Conservation (phyloP, 352 stramenopile genomes). For the Pythium inflatum region DNA sequence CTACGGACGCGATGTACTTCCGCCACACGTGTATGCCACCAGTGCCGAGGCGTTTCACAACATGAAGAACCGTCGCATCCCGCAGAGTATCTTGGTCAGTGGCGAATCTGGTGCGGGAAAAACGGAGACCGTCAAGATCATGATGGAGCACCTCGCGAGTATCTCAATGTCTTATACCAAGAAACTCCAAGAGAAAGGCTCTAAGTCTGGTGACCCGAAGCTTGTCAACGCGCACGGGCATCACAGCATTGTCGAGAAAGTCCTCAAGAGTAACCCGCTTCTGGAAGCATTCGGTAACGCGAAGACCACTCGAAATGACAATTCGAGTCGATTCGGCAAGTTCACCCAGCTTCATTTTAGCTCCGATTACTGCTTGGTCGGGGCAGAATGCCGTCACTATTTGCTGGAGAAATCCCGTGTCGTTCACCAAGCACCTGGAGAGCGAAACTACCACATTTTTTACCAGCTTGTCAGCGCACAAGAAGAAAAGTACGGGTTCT, state of each 20-base stretch:
- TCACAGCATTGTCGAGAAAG: conserved; percentile 81
- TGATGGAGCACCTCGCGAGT: conserved; percentile 95
- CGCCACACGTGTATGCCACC: conserved; percentile 91
- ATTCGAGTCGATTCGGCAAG: conserved; percentile 96
- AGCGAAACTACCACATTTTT: conserved; percentile 99
- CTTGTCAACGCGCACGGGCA: conserved; percentile 36
- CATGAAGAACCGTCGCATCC: conserved; percentile 73
- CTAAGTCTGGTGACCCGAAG: conserved; percentile 71
- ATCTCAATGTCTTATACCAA: conserved; percentile 75
- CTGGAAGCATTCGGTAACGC: conserved; percentile 92
- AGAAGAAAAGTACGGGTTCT: conserved; percentile 62
- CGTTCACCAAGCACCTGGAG: conserved; percentile 83
- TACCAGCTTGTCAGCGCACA: conserved; percentile 92
- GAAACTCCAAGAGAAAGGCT: conserved; percentile 68
- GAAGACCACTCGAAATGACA: conserved; percentile 94
- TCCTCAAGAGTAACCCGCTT: conserved; percentile 90
- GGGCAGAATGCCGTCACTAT: conserved; percentile 92
- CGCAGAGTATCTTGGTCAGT: conserved; percentile 92
- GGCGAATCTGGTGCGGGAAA: conserved; percentile 95
- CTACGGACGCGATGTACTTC: conserved; percentile 65
- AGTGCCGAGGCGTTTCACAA: conserved; percentile 83
- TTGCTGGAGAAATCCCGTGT: conserved; percentile 98
- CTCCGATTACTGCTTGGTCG: conserved; percentile 80
- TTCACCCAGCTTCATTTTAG: conserved; percentile 95
- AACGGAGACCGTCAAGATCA: conserved; percentile 96